Evolutionary conservation across 2,329 filamentous ascomycete species (phyloP).

Genomic region (Diaporthe sp.): DNA sequence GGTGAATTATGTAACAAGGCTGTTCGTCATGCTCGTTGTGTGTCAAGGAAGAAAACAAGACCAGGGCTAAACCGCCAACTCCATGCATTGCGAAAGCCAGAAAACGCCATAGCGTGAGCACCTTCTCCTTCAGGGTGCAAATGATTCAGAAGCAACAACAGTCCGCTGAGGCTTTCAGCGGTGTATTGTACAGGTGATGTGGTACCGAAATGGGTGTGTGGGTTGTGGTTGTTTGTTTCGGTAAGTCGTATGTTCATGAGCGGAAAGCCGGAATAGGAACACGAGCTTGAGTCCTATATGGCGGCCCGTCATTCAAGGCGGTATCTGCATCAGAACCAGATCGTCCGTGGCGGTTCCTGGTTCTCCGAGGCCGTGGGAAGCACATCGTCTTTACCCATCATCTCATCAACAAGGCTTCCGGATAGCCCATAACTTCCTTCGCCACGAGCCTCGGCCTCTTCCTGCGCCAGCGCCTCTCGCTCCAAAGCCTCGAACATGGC

Average conservation of each 20-base stretch:
- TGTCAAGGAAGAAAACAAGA: not conserved
- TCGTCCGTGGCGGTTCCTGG: not conserved
- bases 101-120: conserved; percentile 27
- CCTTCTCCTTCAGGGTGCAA: not conserved
- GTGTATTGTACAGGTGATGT: conserved; percentile 22
- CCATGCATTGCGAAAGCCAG: conserved; percentile 8
- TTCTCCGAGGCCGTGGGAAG: conserved; percentile 40
- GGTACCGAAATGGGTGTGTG: not conserved
- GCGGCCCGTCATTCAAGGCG: not conserved
- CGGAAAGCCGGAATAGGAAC: not conserved
- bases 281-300: not conserved
- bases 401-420: conserved; percentile 52
- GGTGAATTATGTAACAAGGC: not conserved
- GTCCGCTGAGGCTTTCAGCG: not conserved
- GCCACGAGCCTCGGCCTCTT: conserved; percentile 54
- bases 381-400: conserved; percentile 41
- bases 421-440: conserved; percentile 56
- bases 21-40: not conserved
- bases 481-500: conserved; percentile 61
- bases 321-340: conserved; percentile 16
- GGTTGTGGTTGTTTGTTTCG: not conserved
- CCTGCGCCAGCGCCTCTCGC: conserved; percentile 53
- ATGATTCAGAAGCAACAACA: conserved; percentile 6
- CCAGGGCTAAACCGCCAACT: conserved; percentile 31
- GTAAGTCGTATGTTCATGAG: not conserved